phyloP scores from a whole-genome alignment of 139 green algal genomes.

The Chlamydomonas sp. region DNA sequence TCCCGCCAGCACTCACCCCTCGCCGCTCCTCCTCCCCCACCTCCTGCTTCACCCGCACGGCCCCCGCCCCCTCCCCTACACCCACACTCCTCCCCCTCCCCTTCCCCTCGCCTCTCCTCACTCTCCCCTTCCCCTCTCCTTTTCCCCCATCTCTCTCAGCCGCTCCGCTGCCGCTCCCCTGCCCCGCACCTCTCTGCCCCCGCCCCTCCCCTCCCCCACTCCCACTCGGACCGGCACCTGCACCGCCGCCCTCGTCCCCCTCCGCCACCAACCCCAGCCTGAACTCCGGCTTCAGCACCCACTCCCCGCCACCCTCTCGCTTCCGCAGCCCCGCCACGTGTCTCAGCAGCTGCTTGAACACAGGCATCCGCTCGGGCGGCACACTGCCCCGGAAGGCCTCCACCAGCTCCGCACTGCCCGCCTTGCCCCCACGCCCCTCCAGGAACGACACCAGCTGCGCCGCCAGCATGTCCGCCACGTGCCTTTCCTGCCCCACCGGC shows the following conservation, averaged over 20 bases:
- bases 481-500: neutral
- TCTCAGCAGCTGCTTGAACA: constrained; percentile 72
- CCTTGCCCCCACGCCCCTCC: constrained; percentile 39
- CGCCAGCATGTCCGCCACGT: constrained; percentile 45
- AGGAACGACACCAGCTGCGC: constrained; percentile 68
- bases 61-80: no score
- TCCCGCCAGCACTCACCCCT: no score
- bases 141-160: neutral
- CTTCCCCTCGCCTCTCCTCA: no score
- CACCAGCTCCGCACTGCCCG: constrained; percentile 66
- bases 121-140: neutral
- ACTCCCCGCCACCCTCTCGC: constrained; percentile 45
- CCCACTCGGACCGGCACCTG: neutral
- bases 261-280: neutral
- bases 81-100: no score
- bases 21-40: no score
- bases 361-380: constrained; percentile 44
- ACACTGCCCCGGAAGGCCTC: constrained; percentile 63
- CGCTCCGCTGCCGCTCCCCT: neutral
- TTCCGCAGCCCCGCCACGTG: constrained; percentile 63
- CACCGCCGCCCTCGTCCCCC: neutral
- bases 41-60: no score
- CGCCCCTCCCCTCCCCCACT: neutral
- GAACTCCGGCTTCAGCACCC: constrained; percentile 73
- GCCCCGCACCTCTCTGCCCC: neutral